These are phyloP conservation scores for Taphrina pruni DNA, from an alignment of 1,139 yeast species.

Conservation along the genomic window DNA sequence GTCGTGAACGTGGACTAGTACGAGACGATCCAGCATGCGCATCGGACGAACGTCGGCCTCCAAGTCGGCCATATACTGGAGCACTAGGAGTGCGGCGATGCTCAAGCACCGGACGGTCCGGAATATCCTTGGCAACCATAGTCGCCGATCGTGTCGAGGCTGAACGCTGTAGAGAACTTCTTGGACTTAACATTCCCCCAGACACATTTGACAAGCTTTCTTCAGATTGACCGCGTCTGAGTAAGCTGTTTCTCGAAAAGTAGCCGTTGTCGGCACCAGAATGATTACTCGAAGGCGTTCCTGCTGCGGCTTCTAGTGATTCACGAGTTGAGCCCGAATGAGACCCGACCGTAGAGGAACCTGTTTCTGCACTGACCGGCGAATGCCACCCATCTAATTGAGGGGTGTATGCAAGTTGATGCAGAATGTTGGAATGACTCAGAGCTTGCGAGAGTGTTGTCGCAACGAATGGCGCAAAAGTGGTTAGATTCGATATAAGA, in stretches of 20 bases:
- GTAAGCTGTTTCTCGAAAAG: slow-evolving; percentile 12
- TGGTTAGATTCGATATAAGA: slow-evolving; percentile 47
- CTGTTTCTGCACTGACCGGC: slow-evolving; percentile 28
- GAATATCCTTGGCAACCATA: background rate
- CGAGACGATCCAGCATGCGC: slow-evolving; percentile 11
- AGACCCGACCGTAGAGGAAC: slow-evolving; percentile 22
- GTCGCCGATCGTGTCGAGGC: background rate
- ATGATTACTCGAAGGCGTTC: slow-evolving; percentile 24
- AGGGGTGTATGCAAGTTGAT: slow-evolving; percentile 42
- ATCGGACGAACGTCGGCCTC: background rate
- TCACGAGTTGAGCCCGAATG: slow-evolving; percentile 5
- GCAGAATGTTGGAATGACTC: slow-evolving; percentile 49
- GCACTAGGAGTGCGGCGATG: slow-evolving; percentile 25
- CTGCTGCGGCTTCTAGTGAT: slow-evolving; percentile 15
- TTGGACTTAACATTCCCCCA: slow-evolving; percentile 4
- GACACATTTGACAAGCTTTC: slow-evolving; percentile 17
- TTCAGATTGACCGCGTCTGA: slow-evolving; percentile 28
- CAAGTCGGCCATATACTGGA: background rate
- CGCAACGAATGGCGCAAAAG: slow-evolving; percentile 52
- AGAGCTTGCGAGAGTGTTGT: slow-evolving; percentile 50
- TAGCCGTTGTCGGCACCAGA: slow-evolving; percentile 21
- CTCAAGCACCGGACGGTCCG: slow-evolving; percentile 1
- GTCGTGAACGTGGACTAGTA: slow-evolving; percentile 24
- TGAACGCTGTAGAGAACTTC: slow-evolving; percentile 9
- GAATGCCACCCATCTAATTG: slow-evolving; percentile 33